phyloP scores from a whole-genome alignment of 2,329 filamentous ascomycete genomes.

The Scopulariopsis brevicaulis region DNA sequence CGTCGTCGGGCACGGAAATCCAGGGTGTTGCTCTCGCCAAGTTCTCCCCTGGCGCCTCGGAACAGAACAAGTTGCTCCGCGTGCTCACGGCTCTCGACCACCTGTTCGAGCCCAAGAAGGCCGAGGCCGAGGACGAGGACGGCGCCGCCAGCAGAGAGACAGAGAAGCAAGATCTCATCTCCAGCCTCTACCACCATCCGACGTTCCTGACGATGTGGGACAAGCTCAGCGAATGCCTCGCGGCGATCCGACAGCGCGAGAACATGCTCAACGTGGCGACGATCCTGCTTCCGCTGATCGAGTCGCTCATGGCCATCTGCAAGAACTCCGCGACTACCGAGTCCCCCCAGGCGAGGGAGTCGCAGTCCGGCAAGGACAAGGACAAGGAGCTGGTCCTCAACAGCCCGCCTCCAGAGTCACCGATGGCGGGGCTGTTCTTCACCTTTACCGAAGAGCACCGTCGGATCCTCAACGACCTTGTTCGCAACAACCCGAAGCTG shows the following conservation, averaged over 20 bases:
- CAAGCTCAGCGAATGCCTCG: constrained; percentile 80
- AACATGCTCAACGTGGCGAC: constrained; percentile 97
- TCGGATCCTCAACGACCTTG: constrained; percentile 94
- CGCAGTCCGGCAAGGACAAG: constrained; percentile 50
- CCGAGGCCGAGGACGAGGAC: constrained; percentile 30
- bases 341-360: constrained; percentile 46
- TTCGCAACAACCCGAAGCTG: constrained; percentile 90
- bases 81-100: constrained; percentile 92
- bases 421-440: constrained; percentile 89
- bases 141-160: constrained; percentile 35
- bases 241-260: constrained; percentile 79
- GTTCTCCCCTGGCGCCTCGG: constrained; percentile 90
- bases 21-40: constrained; percentile 89
- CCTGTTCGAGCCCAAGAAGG: constrained; percentile 73
- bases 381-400: constrained; percentile 61
- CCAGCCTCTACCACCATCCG: constrained; percentile 78
- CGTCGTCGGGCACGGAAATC: constrained; percentile 83
- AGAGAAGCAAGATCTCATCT: constrained; percentile 74
- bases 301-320: constrained; percentile 97
- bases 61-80: constrained; percentile 89
- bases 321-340: constrained; percentile 88
- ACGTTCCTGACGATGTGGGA: constrained; percentile 89
- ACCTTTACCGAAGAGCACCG: constrained; percentile 95
- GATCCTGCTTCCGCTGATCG: constrained; percentile 86
- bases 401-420: constrained; percentile 64